Evolutionary conservation across 148 eudicot species (phyloP), one percentile per base, ranked within the genome.

Genomic region (Linanthus parryae): DNA sequence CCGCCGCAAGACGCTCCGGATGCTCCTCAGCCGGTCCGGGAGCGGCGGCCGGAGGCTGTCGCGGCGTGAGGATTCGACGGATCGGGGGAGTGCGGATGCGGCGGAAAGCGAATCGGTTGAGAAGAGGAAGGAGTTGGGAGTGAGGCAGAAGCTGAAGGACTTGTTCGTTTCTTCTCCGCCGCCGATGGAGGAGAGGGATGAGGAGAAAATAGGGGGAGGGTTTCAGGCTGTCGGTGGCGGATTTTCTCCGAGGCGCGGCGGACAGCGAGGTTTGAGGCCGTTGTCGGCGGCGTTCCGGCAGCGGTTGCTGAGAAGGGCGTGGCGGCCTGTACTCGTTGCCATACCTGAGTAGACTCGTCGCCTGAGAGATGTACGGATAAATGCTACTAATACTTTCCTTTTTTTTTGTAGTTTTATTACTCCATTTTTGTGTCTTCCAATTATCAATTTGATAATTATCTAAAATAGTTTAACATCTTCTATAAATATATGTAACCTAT

Each of bases 321-420:
- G 94, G 96, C 73, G 96, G 24, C 96, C 98, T 4, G 88, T 87
- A 22, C 78, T 92, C 1, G 85, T 79, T 14, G 72, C 69, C 18
- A 92, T 92, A 49, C 94, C 94, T 44, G 98, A 92, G 66, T 76
- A 72, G 56, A n/a, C n/a, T n/a, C n/a, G n/a, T n/a, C n/a, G n/a
- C n/a, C n/a, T n/a, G n/a, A n/a, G n/a, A n/a, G n/a, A n/a, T n/a
- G n/a, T n/a, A n/a, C n/a, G n/a, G n/a, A n/a, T n/a, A n/a, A n/a
- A n/a, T n/a, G n/a, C n/a, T n/a, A n/a, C n/a, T n/a, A n/a, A n/a
- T n/a, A n/a, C n/a, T n/a, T n/a, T n/a, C n/a, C n/a, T n/a, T n/a
- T n/a, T n/a, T n/a, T n/a, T n/a, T n/a, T n/a, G n/a, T n/a, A n/a
- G n/a, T n/a, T n/a, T n/a, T n/a, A n/a, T n/a, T n/a, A n/a, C n/a